phyloP scores from a whole-genome alignment of 352 stramenopile species.

The Globisporangium yorkense region DNA sequence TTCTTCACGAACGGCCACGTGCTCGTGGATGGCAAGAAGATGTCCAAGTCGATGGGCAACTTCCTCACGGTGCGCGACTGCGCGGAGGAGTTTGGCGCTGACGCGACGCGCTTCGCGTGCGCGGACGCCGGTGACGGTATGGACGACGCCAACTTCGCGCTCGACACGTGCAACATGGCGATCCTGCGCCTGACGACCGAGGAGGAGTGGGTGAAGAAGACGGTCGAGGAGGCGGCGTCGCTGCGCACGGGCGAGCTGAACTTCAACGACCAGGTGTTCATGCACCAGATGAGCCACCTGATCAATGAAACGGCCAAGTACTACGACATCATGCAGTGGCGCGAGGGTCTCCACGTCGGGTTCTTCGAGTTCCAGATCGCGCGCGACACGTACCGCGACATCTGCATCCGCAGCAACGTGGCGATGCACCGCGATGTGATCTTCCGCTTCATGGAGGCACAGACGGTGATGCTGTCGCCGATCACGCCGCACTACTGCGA shows the following conservation, averaged over 20 bases:
- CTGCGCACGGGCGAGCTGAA: constrained; percentile 73
- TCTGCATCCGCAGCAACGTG: constrained; percentile 79
- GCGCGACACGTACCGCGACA: constrained; percentile 97
- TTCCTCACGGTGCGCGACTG: constrained; percentile 99
- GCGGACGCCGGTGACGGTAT: constrained; percentile 97
- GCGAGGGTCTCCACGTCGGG: constrained; percentile 96
- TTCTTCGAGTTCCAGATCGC: constrained; percentile 99
- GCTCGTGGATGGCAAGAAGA: constrained; percentile 97
- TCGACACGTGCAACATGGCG: constrained; percentile 95
- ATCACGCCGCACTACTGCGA: constrained; percentile 95
- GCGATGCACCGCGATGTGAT: constrained; percentile 93
- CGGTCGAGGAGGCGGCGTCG: constrained; percentile 80
- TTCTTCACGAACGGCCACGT: constrained; percentile 99
- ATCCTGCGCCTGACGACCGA: constrained; percentile 97
- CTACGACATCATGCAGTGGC: constrained; percentile 91
- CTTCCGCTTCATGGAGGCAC: constrained; percentile 90
- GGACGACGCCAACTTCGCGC: constrained; percentile 99
- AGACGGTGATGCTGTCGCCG: constrained; percentile 93
- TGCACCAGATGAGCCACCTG: constrained; percentile 97
- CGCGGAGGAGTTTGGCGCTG: constrained; percentile 93
- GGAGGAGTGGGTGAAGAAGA: constrained; percentile 96
- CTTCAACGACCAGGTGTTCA: constrained; percentile 94
- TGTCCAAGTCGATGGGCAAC: constrained; percentile 99
- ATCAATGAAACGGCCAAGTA: constrained; percentile 87
- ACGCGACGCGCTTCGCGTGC: constrained; percentile 96